Percentiles rank a stretch among this genome's conserved stretches.
phyloP scores from a whole-genome alignment of 805 yeast species.

The Kockiozyma suomiensis region DNA sequence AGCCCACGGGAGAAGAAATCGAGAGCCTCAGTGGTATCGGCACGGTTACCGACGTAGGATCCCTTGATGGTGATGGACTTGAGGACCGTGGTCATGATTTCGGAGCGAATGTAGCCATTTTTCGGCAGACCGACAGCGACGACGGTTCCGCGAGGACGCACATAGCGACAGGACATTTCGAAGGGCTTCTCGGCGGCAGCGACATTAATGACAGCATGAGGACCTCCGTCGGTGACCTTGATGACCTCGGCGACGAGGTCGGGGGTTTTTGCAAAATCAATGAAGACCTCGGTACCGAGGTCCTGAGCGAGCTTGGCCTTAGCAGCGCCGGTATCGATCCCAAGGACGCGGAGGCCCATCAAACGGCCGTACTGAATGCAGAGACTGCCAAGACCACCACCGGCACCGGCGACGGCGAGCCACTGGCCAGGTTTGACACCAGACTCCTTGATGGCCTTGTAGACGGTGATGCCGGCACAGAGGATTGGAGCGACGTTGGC shows the following conservation, averaged over 20 bases:
- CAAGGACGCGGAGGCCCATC: constrained; percentile 73
- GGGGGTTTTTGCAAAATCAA: constrained; percentile 60
- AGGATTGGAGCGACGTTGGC: constrained; percentile 78
- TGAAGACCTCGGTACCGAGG: constrained; percentile 67
- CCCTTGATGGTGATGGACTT: constrained; percentile 73
- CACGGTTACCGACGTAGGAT: constrained; percentile 87
- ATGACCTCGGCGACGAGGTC: constrained; percentile 59
- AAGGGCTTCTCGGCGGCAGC: constrained; percentile 74
- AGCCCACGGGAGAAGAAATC: constrained; percentile 73
- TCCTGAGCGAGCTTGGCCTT: constrained; percentile 57
- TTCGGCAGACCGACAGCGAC: constrained; percentile 79
- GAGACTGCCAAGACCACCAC: constrained; percentile 76
- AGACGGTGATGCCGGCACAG: constrained; percentile 90
- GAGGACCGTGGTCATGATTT: constrained; percentile 73
- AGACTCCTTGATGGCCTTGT: constrained; percentile 86
- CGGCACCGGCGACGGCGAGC: constrained; percentile 79
- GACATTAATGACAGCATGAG: constrained; percentile 75
- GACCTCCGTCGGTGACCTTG: constrained; percentile 68
- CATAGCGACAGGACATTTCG: constrained; percentile 60
- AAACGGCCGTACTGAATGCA: constrained; percentile 76
- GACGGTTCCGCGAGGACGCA: constrained; percentile 69
- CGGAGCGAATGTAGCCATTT: constrained; percentile 68
- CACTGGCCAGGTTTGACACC: constrained; percentile 68
- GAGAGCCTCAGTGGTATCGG: constrained; percentile 79
- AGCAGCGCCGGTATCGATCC: constrained; percentile 69